phyloP scores from a whole-genome alignment of 495 filamentous ascomycete species.

The Cenococcum geophilum region DNA sequence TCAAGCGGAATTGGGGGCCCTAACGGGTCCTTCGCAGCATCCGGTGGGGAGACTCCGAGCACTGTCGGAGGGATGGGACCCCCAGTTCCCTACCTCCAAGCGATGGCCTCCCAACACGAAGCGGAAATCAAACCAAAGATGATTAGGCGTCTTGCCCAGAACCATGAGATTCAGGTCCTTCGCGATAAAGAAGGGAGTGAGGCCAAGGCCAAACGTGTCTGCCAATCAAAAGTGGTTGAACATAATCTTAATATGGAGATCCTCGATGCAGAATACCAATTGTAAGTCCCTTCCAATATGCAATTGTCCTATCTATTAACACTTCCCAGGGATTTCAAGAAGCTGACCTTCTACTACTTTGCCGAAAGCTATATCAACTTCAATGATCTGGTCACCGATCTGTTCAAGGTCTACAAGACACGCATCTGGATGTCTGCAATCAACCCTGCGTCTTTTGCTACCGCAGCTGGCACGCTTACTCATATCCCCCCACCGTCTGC shows the following conservation, averaged over 20 bases:
- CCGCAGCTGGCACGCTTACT: constrained; percentile 38
- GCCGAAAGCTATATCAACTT: constrained; percentile 98
- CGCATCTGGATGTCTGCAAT: constrained; percentile 99
- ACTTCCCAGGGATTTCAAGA: constrained; percentile 84
- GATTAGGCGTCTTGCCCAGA: constrained; percentile 88
- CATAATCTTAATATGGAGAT: constrained; percentile 97
- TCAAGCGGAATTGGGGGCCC: constrained; percentile 48
- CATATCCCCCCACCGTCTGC: constrained; percentile 54
- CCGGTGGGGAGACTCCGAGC: neutral
- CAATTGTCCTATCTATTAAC: constrained; percentile 16
- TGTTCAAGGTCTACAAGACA: constrained; percentile 99
- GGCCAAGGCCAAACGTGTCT: constrained; percentile 93
- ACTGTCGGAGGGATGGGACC: neutral
- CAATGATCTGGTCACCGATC: constrained; percentile 90
- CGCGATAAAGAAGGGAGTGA: constrained; percentile 96
- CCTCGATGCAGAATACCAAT: constrained; percentile 97
- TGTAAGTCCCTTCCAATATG: constrained; percentile 53
- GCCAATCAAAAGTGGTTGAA: constrained; percentile 90
- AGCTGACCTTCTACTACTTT: constrained; percentile 97
- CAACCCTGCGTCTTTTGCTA: constrained; percentile 96
- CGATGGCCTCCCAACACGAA: constrained; percentile 16
- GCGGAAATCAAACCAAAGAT: constrained; percentile 85
- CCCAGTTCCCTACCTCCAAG: neutral
- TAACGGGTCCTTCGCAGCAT: constrained; percentile 10
- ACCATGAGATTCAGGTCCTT: constrained; percentile 78